phyloP scores from a whole-genome alignment of 176 grass and related monocot genomes.

The Bolboschoenus planiculmis region DNA sequence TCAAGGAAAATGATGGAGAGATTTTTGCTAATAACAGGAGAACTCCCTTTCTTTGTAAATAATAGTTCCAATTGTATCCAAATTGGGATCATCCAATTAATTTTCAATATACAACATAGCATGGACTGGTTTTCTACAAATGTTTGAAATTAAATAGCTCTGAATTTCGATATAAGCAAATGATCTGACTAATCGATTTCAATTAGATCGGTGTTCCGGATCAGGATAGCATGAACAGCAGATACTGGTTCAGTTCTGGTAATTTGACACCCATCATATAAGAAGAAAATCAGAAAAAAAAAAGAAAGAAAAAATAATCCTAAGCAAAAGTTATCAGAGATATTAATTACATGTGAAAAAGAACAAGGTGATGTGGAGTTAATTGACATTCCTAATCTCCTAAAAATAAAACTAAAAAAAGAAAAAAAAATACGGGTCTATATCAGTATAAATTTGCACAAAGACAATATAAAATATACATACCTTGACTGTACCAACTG shows the following conservation, averaged over 20 bases:
- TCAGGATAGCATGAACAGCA: neutral
- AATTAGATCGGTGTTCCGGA: neutral
- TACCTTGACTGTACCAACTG: constrained; percentile 51
- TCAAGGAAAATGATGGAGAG: neutral
- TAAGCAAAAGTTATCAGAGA: no score
- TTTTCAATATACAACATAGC: neutral
- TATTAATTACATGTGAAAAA: no score
- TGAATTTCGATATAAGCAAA: neutral
- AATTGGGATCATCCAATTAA: neutral
- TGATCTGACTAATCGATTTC: neutral
- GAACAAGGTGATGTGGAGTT: no score
- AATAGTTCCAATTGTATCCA: neutral
- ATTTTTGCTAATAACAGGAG: neutral
- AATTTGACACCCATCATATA: neutral
- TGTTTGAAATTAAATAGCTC: neutral
- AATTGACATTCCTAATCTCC: neutral
- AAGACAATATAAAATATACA: neutral
- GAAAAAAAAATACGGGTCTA: neutral
- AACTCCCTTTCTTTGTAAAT: neutral
- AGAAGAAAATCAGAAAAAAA: neutral
- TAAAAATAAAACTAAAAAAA: neutral
- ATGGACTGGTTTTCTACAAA: neutral
- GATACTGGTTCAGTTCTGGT: neutral
- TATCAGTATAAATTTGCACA: neutral
- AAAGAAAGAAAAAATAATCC: neutral